Evolutionary conservation across 1,139 yeast species (phyloP).

Genomic region (Sugiyamaella novakii): DNA sequence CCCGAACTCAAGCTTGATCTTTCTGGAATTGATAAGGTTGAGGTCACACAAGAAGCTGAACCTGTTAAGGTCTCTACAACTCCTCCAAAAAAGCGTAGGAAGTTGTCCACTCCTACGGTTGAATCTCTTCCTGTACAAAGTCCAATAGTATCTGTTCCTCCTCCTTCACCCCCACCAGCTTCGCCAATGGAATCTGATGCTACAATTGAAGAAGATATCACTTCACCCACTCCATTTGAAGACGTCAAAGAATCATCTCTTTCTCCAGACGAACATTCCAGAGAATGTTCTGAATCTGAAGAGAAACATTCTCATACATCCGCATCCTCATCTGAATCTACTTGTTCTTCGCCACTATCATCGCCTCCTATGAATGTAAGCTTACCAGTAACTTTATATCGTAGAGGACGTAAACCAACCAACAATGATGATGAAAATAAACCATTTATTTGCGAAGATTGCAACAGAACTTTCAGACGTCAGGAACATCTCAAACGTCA

Average conservation of each 20-base stretch:
- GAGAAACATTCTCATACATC: too few species aligned
- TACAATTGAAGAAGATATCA: constrained; percentile 16
- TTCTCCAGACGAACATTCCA: too few species aligned
- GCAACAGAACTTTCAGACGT: constrained; percentile 56
- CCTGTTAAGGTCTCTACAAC: background rate
- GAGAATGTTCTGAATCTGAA: too few species aligned
- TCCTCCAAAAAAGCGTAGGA: constrained; percentile 17
- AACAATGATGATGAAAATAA: constrained; percentile 34
- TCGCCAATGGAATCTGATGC: constrained; percentile 15
- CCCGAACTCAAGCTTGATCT: constrained; percentile 1
- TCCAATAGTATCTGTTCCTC: background rate
- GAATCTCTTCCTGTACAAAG: background rate
- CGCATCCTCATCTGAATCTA: background rate
- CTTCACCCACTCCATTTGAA: constrained; percentile 2
- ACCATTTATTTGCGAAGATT: constrained; percentile 40
- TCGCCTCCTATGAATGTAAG: background rate
- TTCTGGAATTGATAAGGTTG: background rate
- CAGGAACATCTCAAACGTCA: constrained; percentile 82
- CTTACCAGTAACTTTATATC: constrained; percentile 16
- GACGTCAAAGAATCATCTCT: background rate
- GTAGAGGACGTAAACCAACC: constrained; percentile 41
- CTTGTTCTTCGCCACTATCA: background rate
- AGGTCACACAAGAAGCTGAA: background rate
- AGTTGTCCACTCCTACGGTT: background rate
- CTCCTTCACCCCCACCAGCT: background rate